phyloP scores from a whole-genome alignment of 169 alveolate genomes.

The Neospora caninum region DNA sequence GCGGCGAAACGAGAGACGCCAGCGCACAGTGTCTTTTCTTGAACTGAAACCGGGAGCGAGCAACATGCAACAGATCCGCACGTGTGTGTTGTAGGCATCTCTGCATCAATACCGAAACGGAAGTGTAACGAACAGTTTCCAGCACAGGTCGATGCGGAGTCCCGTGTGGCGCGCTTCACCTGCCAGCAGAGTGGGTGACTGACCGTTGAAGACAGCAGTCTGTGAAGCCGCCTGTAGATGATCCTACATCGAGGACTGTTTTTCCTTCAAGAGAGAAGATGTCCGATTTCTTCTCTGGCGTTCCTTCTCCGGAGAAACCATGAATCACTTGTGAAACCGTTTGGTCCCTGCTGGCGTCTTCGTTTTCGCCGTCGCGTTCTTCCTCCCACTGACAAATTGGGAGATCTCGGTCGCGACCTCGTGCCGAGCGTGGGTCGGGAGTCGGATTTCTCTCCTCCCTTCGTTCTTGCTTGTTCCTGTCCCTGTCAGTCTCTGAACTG shows the following conservation, averaged over 20 bases:
- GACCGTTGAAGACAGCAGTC: slow-evolving; percentile 52
- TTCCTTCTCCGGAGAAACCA: neutral
- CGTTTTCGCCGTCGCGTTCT: neutral
- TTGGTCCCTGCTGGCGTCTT: neutral
- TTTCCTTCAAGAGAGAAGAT: neutral
- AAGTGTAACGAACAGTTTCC: no score
- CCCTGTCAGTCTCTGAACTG: no score
- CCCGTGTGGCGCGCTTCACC: no score
- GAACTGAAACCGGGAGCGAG: no score
- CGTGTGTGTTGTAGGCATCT: no score
- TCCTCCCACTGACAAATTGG: neutral
- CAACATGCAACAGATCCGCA: no score
- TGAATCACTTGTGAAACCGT: neutral
- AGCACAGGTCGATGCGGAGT: no score
- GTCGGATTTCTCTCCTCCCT: neutral
- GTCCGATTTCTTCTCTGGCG: neutral
- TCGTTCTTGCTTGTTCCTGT: neutral
- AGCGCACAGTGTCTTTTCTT: no score
- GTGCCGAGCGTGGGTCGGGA: no score
- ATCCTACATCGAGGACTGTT: slow-evolving; percentile 44
- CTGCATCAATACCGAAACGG: no score
- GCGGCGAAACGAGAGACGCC: no score
- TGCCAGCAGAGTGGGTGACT: neutral
- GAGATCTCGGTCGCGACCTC: no score
- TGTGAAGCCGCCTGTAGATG: slow-evolving; percentile 47